phyloP scores from a whole-genome alignment of 306 rosid species.

The Adenanthera pavonina region DNA sequence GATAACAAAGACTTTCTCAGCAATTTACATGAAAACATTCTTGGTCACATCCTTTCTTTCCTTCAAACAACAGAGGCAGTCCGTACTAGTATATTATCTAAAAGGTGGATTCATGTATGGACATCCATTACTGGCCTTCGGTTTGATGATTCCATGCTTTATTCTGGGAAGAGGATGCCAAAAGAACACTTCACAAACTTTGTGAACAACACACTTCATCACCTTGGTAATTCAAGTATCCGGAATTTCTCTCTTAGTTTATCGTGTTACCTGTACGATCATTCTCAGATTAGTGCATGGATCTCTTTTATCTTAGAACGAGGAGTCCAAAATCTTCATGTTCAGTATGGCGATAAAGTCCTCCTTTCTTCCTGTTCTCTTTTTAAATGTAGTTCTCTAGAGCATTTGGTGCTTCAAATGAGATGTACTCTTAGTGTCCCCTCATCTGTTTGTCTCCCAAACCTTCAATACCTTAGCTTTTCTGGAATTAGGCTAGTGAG shows the following conservation, averaged over 20 bases:
- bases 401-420: conserved; percentile 47
- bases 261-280: conserved; percentile 34
- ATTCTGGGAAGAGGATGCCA: conserved; percentile 35
- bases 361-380: conserved; percentile 34
- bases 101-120: conserved; percentile 15
- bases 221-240: conserved; percentile 34
- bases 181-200: conserved; percentile 36
- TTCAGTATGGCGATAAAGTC: conserved; percentile 42
- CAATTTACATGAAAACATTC: conserved; percentile 5
- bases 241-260: conserved; percentile 43
- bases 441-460: conserved; percentile 38
- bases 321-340: conserved; percentile 36
- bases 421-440: conserved; percentile 44
- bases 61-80: conserved; percentile 20
- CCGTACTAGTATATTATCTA: conserved; percentile 7
- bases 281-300: conserved; percentile 40
- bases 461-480: conserved; percentile 43
- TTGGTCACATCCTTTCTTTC: conserved; percentile 30
- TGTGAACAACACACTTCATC: conserved; percentile 37
- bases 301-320: conserved; percentile 37
- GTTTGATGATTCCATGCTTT: conserved; percentile 14
- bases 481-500: conserved; percentile 42
- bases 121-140: not conserved
- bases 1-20: conserved; percentile 6
- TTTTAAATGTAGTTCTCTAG: conserved; percentile 45